Evolutionary conservation across 208 protist species (phyloP), one percentile per base, ranked within the genome.

Genomic region (Naegleria fowleri): DNA sequence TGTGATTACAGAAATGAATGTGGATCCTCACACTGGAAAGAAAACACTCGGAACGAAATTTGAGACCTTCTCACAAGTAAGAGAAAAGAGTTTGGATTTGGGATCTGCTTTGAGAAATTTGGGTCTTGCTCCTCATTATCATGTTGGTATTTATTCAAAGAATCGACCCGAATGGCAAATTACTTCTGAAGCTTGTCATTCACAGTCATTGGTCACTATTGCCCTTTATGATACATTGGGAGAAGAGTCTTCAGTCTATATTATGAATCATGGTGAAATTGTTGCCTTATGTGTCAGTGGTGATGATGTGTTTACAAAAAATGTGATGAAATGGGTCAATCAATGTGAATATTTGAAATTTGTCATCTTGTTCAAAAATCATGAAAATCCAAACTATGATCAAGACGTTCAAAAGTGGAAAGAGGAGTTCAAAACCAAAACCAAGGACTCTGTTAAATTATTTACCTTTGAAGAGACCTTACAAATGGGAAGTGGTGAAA

Each of bases 191-290:
- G 89, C 52, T 51, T 85, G 79, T 67, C 16, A 67, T 22, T 38
- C 43, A 13, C 52, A 91, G 41, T 41, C 22, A n/a, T 4, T 91
- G 5, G 89, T 91, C 0, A 59, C 51, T 6, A 59, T 85, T 91
- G 16, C 89, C 5, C 29, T 91, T 25, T 91, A 91, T 67, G 89
- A 91, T 79, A 91, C 89, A 87, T 86, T 91, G 55, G 89, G 89
- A 76, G 29, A 25, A 83, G 52, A 91, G 39, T 59, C 89, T 40
- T 38, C n/a, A 22, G 43, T 41, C 11, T 91, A 51, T 16, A 91
- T 91, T 40, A 86, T 86, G 29, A 91, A 91, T 58, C 89, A 91
- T 40, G 41, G 48, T 58, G 51, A 91, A 40, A 5, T 91, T 40
- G 43, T 67, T 29, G 22, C 52, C 29, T 15, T 91, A 38, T 91